phyloP scores from a whole-genome alignment of 345 rosid species.

The Eucalyptus marginata region DNA sequence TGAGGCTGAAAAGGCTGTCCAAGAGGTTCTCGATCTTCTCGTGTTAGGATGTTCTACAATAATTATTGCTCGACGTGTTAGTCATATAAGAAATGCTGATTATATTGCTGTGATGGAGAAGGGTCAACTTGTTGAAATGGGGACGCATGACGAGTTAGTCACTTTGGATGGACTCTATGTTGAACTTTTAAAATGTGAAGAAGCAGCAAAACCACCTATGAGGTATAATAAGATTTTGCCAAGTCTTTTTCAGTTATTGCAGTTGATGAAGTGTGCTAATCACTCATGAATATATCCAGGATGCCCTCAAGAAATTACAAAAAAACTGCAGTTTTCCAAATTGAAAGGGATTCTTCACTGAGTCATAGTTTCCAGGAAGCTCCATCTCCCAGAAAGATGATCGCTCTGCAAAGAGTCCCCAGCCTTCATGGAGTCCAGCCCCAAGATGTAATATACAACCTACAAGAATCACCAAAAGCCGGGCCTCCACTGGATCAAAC shows the following conservation, averaged over 20 bases:
- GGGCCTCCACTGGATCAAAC: slow-evolving; percentile 59
- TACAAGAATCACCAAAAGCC: slow-evolving; percentile 55
- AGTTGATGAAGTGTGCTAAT: neutral
- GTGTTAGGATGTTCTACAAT: slow-evolving; percentile 95
- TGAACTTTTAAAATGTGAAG: slow-evolving; percentile 81
- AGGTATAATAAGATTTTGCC: slow-evolving; percentile 27
- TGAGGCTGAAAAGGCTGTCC: slow-evolving; percentile 92
- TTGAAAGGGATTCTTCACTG: slow-evolving; percentile 81
- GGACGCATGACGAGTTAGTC: slow-evolving; percentile 83
- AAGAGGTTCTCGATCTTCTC: slow-evolving; percentile 84
- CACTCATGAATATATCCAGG: slow-evolving; percentile 12
- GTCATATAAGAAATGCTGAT: slow-evolving; percentile 87
- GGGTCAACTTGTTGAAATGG: slow-evolving; percentile 97
- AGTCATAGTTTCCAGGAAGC: slow-evolving; percentile 78
- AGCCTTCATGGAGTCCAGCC: slow-evolving; percentile 29
- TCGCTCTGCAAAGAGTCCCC: slow-evolving; percentile 81
- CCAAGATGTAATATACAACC: slow-evolving; percentile 4
- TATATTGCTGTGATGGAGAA: slow-evolving; percentile 97
- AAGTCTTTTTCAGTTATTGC: neutral
- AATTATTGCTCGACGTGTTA: slow-evolving; percentile 78
- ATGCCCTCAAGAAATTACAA: slow-evolving; percentile 71
- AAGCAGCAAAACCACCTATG: slow-evolving; percentile 89
- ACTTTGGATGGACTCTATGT: slow-evolving; percentile 69
- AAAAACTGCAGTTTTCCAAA: slow-evolving; percentile 59
- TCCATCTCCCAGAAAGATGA: slow-evolving; percentile 67